Conservation (phyloP, 352 stramenopile genomes). For the Phytophthora ramorum region DNA sequence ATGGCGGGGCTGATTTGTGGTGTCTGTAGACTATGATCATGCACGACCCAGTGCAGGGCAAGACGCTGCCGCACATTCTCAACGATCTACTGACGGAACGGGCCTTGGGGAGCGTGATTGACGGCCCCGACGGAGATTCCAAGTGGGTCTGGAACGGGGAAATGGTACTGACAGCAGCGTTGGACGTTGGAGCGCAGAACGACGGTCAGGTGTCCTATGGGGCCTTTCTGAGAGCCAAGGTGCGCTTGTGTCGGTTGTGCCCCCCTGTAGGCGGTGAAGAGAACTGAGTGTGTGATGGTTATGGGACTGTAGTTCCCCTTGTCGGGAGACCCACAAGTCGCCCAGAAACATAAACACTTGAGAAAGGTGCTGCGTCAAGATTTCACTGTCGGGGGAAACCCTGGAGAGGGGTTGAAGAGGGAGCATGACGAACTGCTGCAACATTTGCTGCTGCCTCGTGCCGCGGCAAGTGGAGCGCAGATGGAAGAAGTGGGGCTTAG, state of each 20-base stretch:
- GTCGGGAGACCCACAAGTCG: slow-evolving; percentile 44
- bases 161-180: slow-evolving; percentile 15
- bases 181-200: background rate
- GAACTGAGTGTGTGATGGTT: slow-evolving; percentile 6
- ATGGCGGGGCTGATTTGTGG: background rate
- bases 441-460: slow-evolving; percentile 49
- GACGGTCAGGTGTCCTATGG: slow-evolving; percentile 59
- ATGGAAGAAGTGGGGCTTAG: slow-evolving; percentile 43
- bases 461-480: slow-evolving; percentile 14
- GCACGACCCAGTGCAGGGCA: slow-evolving; percentile 83
- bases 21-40: slow-evolving; percentile 76
- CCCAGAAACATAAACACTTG: slow-evolving; percentile 69
- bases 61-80: slow-evolving; percentile 72
- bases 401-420: slow-evolving; percentile 49
- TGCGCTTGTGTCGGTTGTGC: slow-evolving; percentile 22
- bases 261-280: background rate
- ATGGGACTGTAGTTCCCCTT: slow-evolving; percentile 56
- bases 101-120: slow-evolving; percentile 42
- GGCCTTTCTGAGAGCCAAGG: slow-evolving; percentile 64
- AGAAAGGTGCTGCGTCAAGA: slow-evolving; percentile 67
- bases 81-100: slow-evolving; percentile 81
- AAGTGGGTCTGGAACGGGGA: slow-evolving; percentile 61
- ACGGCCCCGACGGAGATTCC: slow-evolving; percentile 22
- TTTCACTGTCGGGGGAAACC: slow-evolving; percentile 61
- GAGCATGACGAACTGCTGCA: slow-evolving; percentile 59